phyloP scores from a whole-genome alignment of 192 early-diverging fungal species.

The Radiomyces spectabilis region DNA sequence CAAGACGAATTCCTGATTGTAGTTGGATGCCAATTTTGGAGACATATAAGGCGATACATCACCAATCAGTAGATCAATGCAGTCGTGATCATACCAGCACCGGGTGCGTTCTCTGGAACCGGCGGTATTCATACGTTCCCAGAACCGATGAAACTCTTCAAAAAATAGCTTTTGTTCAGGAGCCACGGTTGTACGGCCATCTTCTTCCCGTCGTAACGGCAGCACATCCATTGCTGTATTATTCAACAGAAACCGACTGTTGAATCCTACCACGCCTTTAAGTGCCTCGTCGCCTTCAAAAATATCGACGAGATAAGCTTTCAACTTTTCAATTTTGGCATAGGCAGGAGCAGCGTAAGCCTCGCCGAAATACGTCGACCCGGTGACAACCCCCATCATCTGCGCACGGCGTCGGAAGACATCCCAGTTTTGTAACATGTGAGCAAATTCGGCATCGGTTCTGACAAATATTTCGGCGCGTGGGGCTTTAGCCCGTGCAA shows the following conservation, averaged over 20 bases:
- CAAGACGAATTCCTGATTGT: slow-evolving; percentile 12
- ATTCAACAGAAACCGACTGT: slow-evolving; percentile 4
- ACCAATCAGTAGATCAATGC: slow-evolving; percentile 16
- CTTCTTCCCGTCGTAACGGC: background rate
- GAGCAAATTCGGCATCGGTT: slow-evolving; percentile 17
- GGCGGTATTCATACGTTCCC: slow-evolving; percentile 3
- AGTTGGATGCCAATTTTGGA: slow-evolving; percentile 10
- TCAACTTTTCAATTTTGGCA: slow-evolving; percentile 39
- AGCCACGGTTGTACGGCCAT: background rate
- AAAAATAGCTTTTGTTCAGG: slow-evolving; percentile 4
- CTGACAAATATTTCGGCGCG: slow-evolving; percentile 20
- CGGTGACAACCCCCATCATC: slow-evolving; percentile 22
- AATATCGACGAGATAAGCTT: slow-evolving; percentile 34
- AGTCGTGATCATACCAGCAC: slow-evolving; percentile 19
- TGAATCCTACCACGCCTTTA: slow-evolving; percentile 14
- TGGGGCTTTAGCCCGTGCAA: slow-evolving; percentile 15
- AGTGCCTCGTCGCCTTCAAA: slow-evolving; percentile 46
- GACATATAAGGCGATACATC: slow-evolving; percentile 24
- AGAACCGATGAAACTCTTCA: slow-evolving; percentile 8
- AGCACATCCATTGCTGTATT: background rate
- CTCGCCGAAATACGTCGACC: slow-evolving; percentile 13
- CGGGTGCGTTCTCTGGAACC: slow-evolving; percentile 8
- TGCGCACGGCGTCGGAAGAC: slow-evolving; percentile 15
- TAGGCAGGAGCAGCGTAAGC: slow-evolving; percentile 29
- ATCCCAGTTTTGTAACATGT: slow-evolving; percentile 28